Percentiles rank a stretch among this genome's conserved stretches.
Conservation (phyloP, 2,329 filamentous ascomycete genomes). For the Aspergillus caelatus region DNA sequence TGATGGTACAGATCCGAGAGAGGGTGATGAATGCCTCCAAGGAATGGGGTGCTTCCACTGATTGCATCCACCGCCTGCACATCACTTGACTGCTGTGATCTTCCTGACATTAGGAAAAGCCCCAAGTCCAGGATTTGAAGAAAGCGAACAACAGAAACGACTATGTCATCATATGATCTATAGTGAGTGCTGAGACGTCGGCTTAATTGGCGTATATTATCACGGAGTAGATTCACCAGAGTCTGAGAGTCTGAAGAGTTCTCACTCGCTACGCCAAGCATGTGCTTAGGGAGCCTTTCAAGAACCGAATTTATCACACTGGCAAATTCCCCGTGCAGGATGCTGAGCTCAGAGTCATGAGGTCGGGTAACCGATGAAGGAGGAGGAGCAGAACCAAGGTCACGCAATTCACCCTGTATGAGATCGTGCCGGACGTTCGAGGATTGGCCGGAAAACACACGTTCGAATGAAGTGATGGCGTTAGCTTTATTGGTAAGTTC, state of each 20-base stretch:
- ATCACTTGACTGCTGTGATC: conserved; percentile 19
- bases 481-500: conserved; percentile 61
- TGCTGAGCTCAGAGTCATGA: conserved; percentile 64
- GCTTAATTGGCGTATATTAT: conserved; percentile 69
- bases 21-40: conserved; percentile 34
- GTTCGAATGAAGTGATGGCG: conserved; percentile 68
- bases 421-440: conserved; percentile 68
- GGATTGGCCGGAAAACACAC: conserved; percentile 66
- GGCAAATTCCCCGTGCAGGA: conserved; percentile 80
- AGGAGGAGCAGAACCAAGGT: conserved; percentile 68
- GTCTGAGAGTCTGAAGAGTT: conserved; percentile 25
- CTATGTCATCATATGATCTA: conserved; percentile 82
- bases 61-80: conserved; percentile 31
- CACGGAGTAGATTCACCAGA: conserved; percentile 48
- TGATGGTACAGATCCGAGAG: conserved; percentile 14
- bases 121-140: conserved; percentile 78
- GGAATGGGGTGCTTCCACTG: conserved; percentile 42
- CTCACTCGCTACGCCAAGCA: conserved; percentile 24
- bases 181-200: conserved; percentile 70
- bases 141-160: conserved; percentile 74
- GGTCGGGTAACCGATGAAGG: conserved; percentile 73
- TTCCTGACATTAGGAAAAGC: conserved; percentile 59
- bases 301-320: conserved; percentile 71
- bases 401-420: conserved; percentile 63
- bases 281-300: conserved; percentile 39